Evolutionary conservation across 495 filamentous ascomycete genomes (phyloP).

Genomic region (Penicillium antarcticum): DNA sequence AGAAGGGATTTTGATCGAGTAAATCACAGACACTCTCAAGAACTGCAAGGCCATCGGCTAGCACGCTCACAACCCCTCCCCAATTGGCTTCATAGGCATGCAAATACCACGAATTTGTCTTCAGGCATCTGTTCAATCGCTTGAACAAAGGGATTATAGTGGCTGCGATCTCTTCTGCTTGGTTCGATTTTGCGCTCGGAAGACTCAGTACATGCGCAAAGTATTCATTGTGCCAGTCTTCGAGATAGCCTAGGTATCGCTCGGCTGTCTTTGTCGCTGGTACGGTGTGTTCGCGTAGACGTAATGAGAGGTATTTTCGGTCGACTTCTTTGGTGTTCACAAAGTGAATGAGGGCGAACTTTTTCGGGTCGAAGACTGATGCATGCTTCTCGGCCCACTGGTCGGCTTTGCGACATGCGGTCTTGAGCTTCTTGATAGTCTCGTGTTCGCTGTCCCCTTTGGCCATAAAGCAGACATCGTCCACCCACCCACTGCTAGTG

Average conservation of each 20-base stretch:
- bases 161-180: too few species aligned
- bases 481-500: conserved; percentile 8
- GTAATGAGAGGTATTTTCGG: background rate
- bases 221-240: too few species aligned
- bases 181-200: too few species aligned
- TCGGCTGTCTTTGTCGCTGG: background rate
- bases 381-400: conserved; percentile 11
- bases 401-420: background rate
- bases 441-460: background rate
- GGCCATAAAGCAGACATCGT: conserved; percentile 12
- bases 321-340: conserved; percentile 2
- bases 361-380: conserved; percentile 14
- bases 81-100: too few species aligned
- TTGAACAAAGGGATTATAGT: too few species aligned
- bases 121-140: too few species aligned
- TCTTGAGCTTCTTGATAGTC: conserved; percentile 1
- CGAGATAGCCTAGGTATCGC: background rate
- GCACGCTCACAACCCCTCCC: too few species aligned
- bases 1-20: too few species aligned
- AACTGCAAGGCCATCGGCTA: too few species aligned
- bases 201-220: too few species aligned
- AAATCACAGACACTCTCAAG: too few species aligned
- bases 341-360: conserved; percentile 15
- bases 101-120: too few species aligned
- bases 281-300: background rate